Evolutionary conservation across 2,329 filamentous ascomycete species (phyloP), one percentile per base, ranked within the genome.

Genomic region (Cercospora zeina): DNA sequence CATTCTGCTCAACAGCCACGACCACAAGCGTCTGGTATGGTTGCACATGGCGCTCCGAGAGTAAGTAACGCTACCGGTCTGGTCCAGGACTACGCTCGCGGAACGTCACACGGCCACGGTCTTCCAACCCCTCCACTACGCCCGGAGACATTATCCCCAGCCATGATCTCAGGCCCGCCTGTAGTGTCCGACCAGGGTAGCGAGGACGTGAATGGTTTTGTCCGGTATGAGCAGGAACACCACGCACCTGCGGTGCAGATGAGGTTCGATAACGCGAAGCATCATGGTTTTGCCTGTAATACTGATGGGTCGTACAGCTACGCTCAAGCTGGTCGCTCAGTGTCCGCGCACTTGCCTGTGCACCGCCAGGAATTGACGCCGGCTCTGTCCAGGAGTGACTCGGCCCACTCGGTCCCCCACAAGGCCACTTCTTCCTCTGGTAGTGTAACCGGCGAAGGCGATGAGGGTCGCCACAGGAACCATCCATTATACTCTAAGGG

Each of bases 401-500:
- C 56, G 14, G 33, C 61, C 31, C 51, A 27, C n/a, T 55, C 61
- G 24, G 16, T 42, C 34, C 62, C 55, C 10, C 56, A 36, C 30
- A 57, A 64, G 36, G 47, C 65, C 24, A 55, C 59, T 19, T 65
- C 63, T 24, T 51, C 59, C 27, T 36, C 63, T 33, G 54, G 65
- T 51, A 62, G 59, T 39, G 58, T 62, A 21, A 61, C 59, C 33
- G 59, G 58, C n/a, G 72, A 73, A 24, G 59, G 42, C 19, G 73
- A 72, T 21, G 74, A 76, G 61, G 72, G 73, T 47, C 72, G 72
- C 16, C 69, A 74, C 67, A 67, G 80, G 55, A 80, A 73, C 74
- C 87, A 93, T 74, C 83, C 82, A 19, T 80, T 91, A 11, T 93
- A 93, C 81, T 87, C 88, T 74, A 86, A 85, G 59, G 78, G 79